Base-by-base conservation (phyloP, 805 yeast species). In the Torulaspora microellipsoides region DNA sequence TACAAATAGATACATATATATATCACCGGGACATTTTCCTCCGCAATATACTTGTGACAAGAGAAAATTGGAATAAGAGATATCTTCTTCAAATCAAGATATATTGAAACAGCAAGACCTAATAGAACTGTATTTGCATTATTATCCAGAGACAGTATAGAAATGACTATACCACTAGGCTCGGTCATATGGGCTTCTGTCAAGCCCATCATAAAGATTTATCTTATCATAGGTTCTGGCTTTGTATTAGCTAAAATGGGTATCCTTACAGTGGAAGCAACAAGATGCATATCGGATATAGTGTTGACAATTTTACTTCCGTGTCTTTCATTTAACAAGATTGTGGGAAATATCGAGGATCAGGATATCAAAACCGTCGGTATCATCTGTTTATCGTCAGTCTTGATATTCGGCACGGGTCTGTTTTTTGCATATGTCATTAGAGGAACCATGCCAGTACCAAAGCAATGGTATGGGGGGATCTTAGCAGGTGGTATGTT, bases 171-270 rank as follows among this genome's bases (percentile, higher is more conserved):
- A n/a, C 53, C 65, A 3, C 42, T 62, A 36, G 65, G 67, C 12
- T 52, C 58, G 30, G 61, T 54, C 13, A 58, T 65, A 23, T 65
- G 64, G 61, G 51, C 83, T 7, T 70, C 91, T 1, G 87, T 83
- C 23, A 83, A 82, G 64, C 93, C 93, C 12, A 82, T 85, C 49
- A 72, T 84, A 57, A 80, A 85, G 60, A 81, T 85, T 61, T 85
- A 85, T 58, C 64, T 83, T 60, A 82, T 85, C 56, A 78, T 85
- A 3, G 78, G 73, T 12, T 61, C 81, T n/a, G 95, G 93, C 17
- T 81, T 73, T 54, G 59, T 65, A 17, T 62, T 85, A 12, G 83
- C 91, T 1, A 72, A 71, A 45, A 55, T 64, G 48, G 81, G 83
- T 43, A 70, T 83, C 38, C 60, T 85, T 11, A 69, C 81, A 2